phyloP scores from a whole-genome alignment of 352 stramenopile species.

The Phytophthora hibernalis region DNA sequence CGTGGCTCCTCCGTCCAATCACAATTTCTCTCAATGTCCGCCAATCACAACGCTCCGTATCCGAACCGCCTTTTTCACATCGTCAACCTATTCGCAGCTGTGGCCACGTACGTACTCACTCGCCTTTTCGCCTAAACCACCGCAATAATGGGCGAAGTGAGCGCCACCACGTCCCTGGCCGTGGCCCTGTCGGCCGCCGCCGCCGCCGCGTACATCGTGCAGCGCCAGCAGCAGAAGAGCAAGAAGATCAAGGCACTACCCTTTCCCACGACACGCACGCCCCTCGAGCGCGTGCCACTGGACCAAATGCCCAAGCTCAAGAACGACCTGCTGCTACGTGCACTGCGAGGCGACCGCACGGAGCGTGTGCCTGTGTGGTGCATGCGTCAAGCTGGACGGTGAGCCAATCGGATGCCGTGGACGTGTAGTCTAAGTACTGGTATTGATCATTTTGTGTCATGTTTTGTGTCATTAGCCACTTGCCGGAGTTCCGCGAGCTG shows the following conservation, averaged over 20 bases:
- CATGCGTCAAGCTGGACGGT: conserved; percentile 97
- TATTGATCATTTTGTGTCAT: background rate
- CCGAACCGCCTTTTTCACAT: conserved; percentile 9
- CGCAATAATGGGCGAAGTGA: conserved; percentile 29
- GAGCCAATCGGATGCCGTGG: no score
- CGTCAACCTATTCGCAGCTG: conserved; percentile 13
- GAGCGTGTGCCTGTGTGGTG: conserved; percentile 96
- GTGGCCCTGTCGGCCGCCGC: conserved; percentile 59
- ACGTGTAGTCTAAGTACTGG: background rate
- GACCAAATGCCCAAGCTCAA: conserved; percentile 84
- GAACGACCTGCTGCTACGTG: conserved; percentile 91
- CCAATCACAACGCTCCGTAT: background rate
- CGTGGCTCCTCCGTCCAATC: conserved; percentile 12
- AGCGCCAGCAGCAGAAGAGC: conserved; percentile 57
- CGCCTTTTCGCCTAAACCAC: conserved; percentile 14
- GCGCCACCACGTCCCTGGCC: conserved; percentile 29
- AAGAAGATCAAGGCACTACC: conserved; percentile 42
- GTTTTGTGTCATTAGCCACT: conserved; percentile 54
- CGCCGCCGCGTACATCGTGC: conserved; percentile 66
- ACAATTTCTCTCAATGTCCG: background rate
- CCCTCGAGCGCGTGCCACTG: conserved; percentile 72
- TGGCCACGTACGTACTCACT: background rate
- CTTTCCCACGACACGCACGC: conserved; percentile 74
- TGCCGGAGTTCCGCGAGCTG: conserved; percentile 89
- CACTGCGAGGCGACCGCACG: conserved; percentile 85